These are phyloP conservation scores for Aspergillus sclerotiicarbonarius DNA, from an alignment of 495 filamentous ascomycete genomes.

Conservation along the genomic window DNA sequence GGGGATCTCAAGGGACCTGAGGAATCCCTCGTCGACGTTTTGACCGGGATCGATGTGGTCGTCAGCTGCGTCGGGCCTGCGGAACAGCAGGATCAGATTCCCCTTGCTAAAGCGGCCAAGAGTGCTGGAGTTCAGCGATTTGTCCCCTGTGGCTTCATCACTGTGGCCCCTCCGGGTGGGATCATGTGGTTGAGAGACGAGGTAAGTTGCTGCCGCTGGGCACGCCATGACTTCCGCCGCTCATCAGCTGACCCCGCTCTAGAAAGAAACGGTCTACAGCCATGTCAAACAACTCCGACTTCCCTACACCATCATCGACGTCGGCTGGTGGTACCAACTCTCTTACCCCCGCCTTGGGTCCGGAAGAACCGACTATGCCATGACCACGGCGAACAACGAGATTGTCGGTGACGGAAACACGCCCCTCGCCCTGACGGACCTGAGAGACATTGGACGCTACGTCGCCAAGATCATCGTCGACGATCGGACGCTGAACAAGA, in stretches of 20 bases:
- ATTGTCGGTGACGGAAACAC: slow-evolving; percentile 52
- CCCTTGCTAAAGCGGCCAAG: slow-evolving; percentile 54
- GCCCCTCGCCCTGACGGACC: slow-evolving; percentile 48
- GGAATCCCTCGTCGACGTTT: slow-evolving; percentile 44
- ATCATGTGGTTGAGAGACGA: slow-evolving; percentile 49
- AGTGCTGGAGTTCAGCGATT: slow-evolving; percentile 56
- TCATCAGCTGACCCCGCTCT: slow-evolving; percentile 1
- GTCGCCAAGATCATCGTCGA: slow-evolving; percentile 56
- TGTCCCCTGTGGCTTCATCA: slow-evolving; percentile 55
- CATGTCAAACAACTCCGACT: slow-evolving; percentile 51
- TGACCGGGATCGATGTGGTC: slow-evolving; percentile 52
- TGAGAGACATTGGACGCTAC: slow-evolving; percentile 55
- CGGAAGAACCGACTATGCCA: slow-evolving; percentile 52
- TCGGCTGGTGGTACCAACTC: slow-evolving; percentile 61
- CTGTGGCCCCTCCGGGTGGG: slow-evolving; percentile 45
- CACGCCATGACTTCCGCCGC: background rate
- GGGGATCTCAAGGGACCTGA: slow-evolving; percentile 45
- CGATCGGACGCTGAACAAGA: slow-evolving; percentile 56
- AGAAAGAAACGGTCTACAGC: slow-evolving; percentile 58
- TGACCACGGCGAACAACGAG: slow-evolving; percentile 42
- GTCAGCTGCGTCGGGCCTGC: slow-evolving; percentile 51
- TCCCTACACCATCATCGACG: slow-evolving; percentile 61
- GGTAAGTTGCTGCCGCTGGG: slow-evolving; percentile 26
- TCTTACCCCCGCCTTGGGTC: slow-evolving; percentile 50
- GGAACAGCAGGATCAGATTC: slow-evolving; percentile 49